phyloP scores from a whole-genome alignment of 2,329 filamentous ascomycete species.

The Epichloe typhina region DNA sequence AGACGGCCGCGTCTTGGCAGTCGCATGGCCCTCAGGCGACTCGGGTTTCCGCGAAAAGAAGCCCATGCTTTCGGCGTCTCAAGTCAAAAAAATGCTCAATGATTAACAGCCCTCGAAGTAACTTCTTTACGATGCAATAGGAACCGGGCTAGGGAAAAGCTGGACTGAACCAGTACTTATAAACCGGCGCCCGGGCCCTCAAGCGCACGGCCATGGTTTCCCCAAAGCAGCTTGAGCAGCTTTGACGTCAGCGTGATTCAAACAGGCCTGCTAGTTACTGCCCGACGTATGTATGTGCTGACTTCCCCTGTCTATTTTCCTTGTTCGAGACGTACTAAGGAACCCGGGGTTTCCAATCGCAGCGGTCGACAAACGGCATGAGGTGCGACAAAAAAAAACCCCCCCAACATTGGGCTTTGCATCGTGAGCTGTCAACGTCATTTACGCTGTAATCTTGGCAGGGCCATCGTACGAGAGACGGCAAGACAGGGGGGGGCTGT shows the following conservation, averaged over 20 bases:
- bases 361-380: neutral
- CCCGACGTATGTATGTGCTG: neutral
- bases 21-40: neutral
- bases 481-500: neutral
- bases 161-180: neutral
- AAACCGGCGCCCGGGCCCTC: neutral
- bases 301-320: neutral
- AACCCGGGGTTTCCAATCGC: no score
- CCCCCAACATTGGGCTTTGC: neutral
- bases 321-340: neutral
- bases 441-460: neutral
- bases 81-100: neutral
- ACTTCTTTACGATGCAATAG: neutral
- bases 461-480: neutral
- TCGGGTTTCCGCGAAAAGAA: slow-evolving; percentile 2
- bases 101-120: neutral
- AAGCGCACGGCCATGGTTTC: neutral
- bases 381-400: neutral
- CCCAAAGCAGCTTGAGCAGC: neutral
- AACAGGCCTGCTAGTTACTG: neutral
- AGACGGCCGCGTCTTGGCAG: neutral
- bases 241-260: neutral
- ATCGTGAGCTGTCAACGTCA: neutral
- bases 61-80: neutral
- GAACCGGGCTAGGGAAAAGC: neutral